A percentile compares a stretch with the other conserved stretches of the same genome.
phyloP scores from a whole-genome alignment of 83 land plant species.

The Thuja plicata region DNA sequence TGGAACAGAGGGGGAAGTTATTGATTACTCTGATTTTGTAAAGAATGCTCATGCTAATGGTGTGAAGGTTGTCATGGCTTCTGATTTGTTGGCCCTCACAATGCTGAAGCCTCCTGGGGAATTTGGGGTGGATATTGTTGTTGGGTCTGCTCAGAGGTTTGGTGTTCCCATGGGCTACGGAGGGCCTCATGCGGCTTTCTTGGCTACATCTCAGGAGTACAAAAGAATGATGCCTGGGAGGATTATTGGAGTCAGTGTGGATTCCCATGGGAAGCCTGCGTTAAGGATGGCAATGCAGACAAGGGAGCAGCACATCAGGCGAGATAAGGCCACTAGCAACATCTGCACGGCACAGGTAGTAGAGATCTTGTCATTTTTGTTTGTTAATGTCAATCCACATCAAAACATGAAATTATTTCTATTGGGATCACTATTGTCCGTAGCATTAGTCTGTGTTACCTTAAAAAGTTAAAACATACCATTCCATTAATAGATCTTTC shows the following conservation, averaged over 20 bases:
- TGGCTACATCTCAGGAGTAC: conserved; percentile 98
- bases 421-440: too few relatives aligned
- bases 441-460: neutral
- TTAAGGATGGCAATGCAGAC: conserved; percentile 99
- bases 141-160: conserved; percentile 97
- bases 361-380: neutral
- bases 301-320: conserved; percentile 94
- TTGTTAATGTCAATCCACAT: neutral
- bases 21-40: conserved; percentile 78
- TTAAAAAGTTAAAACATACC: neutral
- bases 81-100: conserved; percentile 85
- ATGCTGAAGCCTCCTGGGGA: conserved; percentile 94
- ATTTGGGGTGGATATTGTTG: conserved; percentile 91
- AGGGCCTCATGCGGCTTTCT: conserved; percentile 98
- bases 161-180: conserved; percentile 99
- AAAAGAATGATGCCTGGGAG: conserved; percentile 98
- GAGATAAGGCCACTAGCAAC: conserved; percentile 99
- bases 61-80: conserved; percentile 94
- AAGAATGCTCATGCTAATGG: conserved; percentile 84
- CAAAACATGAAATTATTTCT: neutral
- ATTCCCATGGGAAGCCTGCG: conserved; percentile 91
- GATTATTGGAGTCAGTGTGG: conserved; percentile 94
- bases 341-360: conserved; percentile 97
- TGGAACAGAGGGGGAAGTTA: conserved; percentile 81
- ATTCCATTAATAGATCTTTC: neutral